Evolutionary conservation across 257 asterid genomes (phyloP).

Genomic region (Avicennia marina): DNA sequence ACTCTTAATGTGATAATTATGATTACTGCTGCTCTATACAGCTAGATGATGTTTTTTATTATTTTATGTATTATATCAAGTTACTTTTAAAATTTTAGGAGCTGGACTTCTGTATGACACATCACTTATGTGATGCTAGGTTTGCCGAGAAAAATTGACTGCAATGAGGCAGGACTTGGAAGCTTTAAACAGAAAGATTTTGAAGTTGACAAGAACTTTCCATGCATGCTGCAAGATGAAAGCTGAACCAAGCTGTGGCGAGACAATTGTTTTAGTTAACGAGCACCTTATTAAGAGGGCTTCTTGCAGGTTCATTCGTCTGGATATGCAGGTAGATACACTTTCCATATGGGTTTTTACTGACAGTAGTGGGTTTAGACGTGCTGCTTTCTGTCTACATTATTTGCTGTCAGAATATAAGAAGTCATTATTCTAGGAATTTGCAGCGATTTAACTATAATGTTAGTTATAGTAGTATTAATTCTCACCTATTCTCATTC

Average conservation of each 20-base stretch:
- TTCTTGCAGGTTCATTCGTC: slow-evolving; percentile 43
- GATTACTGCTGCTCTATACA: too few species aligned
- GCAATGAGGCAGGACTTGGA: slow-evolving; percentile 53
- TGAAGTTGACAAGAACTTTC: slow-evolving; percentile 40
- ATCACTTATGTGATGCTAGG: slow-evolving; percentile 36
- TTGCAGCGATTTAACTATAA: too few species aligned
- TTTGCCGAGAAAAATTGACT: slow-evolving; percentile 34
- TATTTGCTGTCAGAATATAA: too few species aligned
- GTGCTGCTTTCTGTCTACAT: slow-evolving; percentile 6
- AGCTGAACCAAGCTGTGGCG: slow-evolving; percentile 42
- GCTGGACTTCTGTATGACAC: slow-evolving; percentile 16
- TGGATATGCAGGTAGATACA: slow-evolving; percentile 59
- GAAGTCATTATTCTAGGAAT: too few species aligned
- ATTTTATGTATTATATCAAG: neutral
- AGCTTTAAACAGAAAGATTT: slow-evolving; percentile 44
- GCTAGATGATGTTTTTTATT: neutral
- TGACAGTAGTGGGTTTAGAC: slow-evolving; percentile 7
- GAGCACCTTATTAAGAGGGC: slow-evolving; percentile 50
- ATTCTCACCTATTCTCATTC: too few species aligned
- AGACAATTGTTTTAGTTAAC: slow-evolving; percentile 44
- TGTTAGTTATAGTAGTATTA: too few species aligned
- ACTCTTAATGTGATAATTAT: too few species aligned
- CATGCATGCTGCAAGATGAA: slow-evolving; percentile 50
- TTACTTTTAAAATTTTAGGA: slow-evolving; percentile 1
- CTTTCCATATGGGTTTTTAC: slow-evolving; percentile 10